A percentile compares a stretch with the other conserved stretches of the same genome.
phyloP scores from a whole-genome alignment of 768 basidiomycete genomes.

The Lactarius evosmus region DNA sequence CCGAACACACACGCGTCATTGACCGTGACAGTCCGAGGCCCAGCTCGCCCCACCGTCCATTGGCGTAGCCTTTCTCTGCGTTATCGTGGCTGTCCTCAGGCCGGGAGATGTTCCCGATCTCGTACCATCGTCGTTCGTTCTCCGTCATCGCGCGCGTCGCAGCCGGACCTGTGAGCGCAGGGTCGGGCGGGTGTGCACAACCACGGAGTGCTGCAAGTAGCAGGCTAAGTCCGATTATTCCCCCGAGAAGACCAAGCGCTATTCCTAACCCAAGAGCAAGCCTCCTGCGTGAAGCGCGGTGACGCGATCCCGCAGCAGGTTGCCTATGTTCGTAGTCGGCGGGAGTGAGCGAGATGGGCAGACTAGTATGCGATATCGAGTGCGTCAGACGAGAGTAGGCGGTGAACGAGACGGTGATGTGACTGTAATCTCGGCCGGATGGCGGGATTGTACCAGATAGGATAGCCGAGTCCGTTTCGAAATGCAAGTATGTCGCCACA shows the following conservation, averaged over 20 bases:
- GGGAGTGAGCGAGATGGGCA: slow-evolving; percentile 49
- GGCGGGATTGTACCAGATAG: slow-evolving; percentile 54
- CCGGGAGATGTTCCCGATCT: slow-evolving; percentile 40
- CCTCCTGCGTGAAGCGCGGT: slow-evolving; percentile 44
- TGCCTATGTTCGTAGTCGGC: slow-evolving; percentile 40
- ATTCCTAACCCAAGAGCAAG: slow-evolving; percentile 58
- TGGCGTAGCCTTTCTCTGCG: slow-evolving; percentile 35
- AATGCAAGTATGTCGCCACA: slow-evolving; percentile 50
- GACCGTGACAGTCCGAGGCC: slow-evolving; percentile 52
- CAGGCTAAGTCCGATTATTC: slow-evolving; percentile 51
- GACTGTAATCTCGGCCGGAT: slow-evolving; percentile 30
- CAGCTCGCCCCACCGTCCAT: slow-evolving; percentile 35
- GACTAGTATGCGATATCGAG: slow-evolving; percentile 64
- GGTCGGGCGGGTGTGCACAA: slow-evolving; percentile 56
- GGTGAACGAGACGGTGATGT: slow-evolving; percentile 55
- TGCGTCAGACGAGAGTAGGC: slow-evolving; percentile 65
- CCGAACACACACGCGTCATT: slow-evolving; percentile 28
- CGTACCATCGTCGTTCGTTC: slow-evolving; percentile 69
- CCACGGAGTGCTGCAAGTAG: slow-evolving; percentile 55
- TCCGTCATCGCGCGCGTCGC: slow-evolving; percentile 56
- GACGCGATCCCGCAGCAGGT: slow-evolving; percentile 36
- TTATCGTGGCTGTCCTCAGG: slow-evolving; percentile 13
- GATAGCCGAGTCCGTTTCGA: slow-evolving; percentile 44
- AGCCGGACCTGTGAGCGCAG: slow-evolving; percentile 58
- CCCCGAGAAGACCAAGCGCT: slow-evolving; percentile 60